Evolutionary conservation across 2,329 filamentous ascomycete genomes (phyloP), one percentile per base, ranked within the genome.

Genomic region (Botrytis porri): DNA sequence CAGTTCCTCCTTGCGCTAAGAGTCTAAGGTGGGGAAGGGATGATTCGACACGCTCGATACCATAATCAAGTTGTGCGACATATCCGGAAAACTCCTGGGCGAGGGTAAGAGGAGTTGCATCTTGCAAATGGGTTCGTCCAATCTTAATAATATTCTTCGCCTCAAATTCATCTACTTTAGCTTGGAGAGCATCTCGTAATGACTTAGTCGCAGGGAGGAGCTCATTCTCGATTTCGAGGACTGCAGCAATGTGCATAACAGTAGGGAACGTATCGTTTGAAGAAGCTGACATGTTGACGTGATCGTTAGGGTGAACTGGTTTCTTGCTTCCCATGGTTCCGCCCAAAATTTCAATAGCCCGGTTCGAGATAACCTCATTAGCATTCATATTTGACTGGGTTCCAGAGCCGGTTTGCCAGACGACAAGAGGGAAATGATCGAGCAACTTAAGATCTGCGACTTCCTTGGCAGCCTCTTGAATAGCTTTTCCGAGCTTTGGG

Each of bases 231-330:
- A 98, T 88, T 84, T 98, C 96, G 74, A 98, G 88, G 66, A 98
- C 95, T 76, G 95, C 95, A 75, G 96, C 95, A 82, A 99, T 98
- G 88, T 98, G 96, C 96, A 99, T 99, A 82, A 98, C 96, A 77
- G 96, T 98, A 60, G 96, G 96, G 89, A 99, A 99, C 79, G 95
- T 98, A 83, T 99, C 96, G 87, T 99, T 99, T 81, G 96, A 98
- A 67, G 94, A 98, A 79, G 96, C 96, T 77, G 93, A 97, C 90
- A 97, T 97, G 89, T 99, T 99, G 84, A 99, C 96, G 84, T 99
- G 96, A 86, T 99, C 96, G 85, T 98, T 99, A 81, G 96, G 96
- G 86, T 99, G 96, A 77, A 99, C 96, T 41, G 96, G 96, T 87
- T 97, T 97, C 91, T 98, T 98, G 89, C 87, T 91, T 79, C 96